Conservation (phyloP, 345 rosid species). For the Luvunga scandens region DNA sequence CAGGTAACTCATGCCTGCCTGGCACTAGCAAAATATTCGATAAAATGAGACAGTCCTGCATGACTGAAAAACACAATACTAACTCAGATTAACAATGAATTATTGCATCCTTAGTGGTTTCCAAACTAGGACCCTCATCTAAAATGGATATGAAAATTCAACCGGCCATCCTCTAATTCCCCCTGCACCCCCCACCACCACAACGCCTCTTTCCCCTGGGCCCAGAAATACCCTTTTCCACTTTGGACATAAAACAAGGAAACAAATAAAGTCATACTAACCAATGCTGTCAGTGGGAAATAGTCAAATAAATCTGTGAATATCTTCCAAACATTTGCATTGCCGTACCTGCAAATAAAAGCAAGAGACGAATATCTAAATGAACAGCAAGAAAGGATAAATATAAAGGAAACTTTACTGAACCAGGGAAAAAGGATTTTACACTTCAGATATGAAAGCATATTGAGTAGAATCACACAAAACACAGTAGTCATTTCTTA, state of each 20-base stretch:
- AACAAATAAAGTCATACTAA: conserved; percentile 37
- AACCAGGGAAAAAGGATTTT: not conserved
- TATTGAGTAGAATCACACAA: not conserved
- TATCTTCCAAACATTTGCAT: conserved; percentile 89
- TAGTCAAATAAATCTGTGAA: conserved; percentile 94
- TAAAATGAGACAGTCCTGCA: not conserved
- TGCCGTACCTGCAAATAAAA: conserved; percentile 79
- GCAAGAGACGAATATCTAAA: not conserved
- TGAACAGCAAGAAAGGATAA: not conserved
- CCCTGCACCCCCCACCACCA: too few relatives aligned
- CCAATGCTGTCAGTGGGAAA: conserved; percentile 96
- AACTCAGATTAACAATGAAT: not conserved
- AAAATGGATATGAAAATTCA: not conserved
- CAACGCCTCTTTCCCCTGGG: not conserved
- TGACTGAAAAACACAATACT: not conserved
- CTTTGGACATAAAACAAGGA: not conserved
- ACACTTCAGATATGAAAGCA: not conserved
- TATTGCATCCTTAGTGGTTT: not conserved
- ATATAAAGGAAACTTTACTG: too few relatives aligned
- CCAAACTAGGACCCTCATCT: not conserved
- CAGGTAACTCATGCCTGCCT: not conserved
- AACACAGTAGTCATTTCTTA: not conserved
- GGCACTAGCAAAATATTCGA: not conserved
- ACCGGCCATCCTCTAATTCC: not conserved
- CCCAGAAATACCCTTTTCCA: not conserved